phyloP scores from a whole-genome alignment of 1,139 yeast species.

The Sugiyamaella sp. region DNA sequence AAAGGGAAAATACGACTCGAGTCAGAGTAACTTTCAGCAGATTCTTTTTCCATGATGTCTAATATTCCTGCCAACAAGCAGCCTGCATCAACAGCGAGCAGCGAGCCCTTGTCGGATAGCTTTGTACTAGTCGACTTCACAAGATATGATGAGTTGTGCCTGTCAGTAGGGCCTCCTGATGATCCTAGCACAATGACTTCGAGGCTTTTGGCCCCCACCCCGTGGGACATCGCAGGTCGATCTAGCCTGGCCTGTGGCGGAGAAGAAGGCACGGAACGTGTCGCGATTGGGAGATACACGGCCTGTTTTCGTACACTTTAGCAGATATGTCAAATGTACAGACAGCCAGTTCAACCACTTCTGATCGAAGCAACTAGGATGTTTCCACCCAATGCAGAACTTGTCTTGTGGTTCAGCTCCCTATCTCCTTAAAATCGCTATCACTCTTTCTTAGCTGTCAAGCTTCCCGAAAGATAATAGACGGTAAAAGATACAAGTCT shows the following conservation, averaged over 20 bases:
- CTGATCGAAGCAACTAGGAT: too few species aligned
- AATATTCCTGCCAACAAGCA: constrained; percentile 63
- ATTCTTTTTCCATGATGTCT: constrained; percentile 48
- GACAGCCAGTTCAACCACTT: too few species aligned
- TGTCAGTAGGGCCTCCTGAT: constrained; percentile 38
- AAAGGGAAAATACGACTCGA: constrained; percentile 19
- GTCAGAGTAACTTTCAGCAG: neutral
- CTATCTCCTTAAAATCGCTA: too few species aligned
- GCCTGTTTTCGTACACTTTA: too few species aligned
- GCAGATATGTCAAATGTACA: too few species aligned
- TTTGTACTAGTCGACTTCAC: constrained; percentile 56
- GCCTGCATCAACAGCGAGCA: constrained; percentile 79
- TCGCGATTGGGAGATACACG: too few species aligned
- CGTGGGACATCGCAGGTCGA: neutral
- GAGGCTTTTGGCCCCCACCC: neutral
- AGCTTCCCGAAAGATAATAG: too few species aligned
- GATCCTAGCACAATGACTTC: constrained; percentile 17
- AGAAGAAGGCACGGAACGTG: too few species aligned
- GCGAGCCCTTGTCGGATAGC: constrained; percentile 40
- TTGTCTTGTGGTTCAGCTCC: too few species aligned
- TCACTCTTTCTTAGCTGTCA: too few species aligned
- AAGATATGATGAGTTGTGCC: constrained; percentile 50
- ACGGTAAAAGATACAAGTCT: too few species aligned
- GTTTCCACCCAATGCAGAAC: too few species aligned
- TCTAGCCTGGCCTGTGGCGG: neutral